phyloP scores from a whole-genome alignment of 495 filamentous ascomycete genomes.

The Geoglossum glabrum region DNA sequence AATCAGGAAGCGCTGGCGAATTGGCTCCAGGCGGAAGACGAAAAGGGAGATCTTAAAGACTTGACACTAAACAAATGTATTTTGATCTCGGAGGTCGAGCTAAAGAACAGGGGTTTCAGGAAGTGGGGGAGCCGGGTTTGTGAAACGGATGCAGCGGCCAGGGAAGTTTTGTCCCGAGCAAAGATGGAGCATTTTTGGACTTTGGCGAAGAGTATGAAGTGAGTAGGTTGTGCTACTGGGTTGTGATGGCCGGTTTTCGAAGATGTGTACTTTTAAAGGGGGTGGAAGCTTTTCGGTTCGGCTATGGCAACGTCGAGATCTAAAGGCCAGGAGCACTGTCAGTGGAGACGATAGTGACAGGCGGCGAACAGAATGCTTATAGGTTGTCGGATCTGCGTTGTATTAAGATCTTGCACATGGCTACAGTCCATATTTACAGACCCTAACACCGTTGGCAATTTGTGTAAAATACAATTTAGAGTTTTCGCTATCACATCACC shows the following conservation, averaged over 20 bases:
- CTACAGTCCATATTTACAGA: too few species aligned
- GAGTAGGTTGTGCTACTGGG: background rate
- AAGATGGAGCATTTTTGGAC: conserved; percentile 97
- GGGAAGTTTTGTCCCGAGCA: conserved; percentile 51
- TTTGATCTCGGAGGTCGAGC: conserved; percentile 26
- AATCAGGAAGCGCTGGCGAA: conserved; percentile 39
- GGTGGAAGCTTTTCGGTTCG: too few species aligned
- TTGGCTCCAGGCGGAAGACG: conserved; percentile 63
- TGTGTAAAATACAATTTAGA: too few species aligned
- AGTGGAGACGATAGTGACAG: too few species aligned
- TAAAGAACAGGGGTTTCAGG: conserved; percentile 60
- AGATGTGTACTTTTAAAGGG: background rate
- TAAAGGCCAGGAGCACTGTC: too few species aligned
- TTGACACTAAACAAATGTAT: conserved; percentile 7
- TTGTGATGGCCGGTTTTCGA: background rate
- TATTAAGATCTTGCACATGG: too few species aligned
- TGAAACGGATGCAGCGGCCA: conserved; percentile 74
- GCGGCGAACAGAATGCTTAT: too few species aligned
- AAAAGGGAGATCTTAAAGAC: conserved; percentile 23
- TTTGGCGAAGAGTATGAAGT: conserved; percentile 55
- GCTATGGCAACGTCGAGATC: too few species aligned
- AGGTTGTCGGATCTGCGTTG: too few species aligned
- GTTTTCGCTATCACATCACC: background rate
- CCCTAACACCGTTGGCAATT: too few species aligned
- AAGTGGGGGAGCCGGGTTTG: conserved; percentile 72